phyloP scores from a whole-genome alignment of 1,284 basidiomycete species.

The Sanghuangporus baumii region DNA sequence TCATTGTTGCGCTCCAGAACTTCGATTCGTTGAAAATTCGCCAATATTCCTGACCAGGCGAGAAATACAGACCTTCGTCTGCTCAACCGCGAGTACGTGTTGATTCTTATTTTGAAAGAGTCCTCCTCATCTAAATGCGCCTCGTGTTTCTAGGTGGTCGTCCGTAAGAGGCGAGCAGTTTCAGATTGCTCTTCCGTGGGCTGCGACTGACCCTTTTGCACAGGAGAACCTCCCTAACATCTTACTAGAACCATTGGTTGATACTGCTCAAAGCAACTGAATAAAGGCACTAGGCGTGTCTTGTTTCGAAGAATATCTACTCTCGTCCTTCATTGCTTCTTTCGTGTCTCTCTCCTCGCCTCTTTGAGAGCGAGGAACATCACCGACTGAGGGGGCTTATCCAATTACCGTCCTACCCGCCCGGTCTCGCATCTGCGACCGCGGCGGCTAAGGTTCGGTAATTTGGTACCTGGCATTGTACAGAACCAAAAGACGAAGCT shows the following conservation, averaged over 20 bases:
- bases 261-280: constrained; percentile 18
- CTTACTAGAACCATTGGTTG: constrained; percentile 5
- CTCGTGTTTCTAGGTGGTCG: constrained; percentile 56
- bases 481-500: not conserved
- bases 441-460: constrained; percentile 69
- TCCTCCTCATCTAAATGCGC: too few species aligned
- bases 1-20: not conserved
- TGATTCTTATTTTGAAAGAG: constrained; percentile 20
- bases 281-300: not conserved
- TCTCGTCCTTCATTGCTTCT: not conserved
- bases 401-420: constrained; percentile 59
- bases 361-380: constrained; percentile 60
- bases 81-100: constrained; percentile 69
- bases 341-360: constrained; percentile 47
- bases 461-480: constrained; percentile 19
- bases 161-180: constrained; percentile 60
- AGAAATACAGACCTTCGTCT: constrained; percentile 76
- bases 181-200: constrained; percentile 10
- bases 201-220: constrained; percentile 11
- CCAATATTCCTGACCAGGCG: constrained; percentile 68
- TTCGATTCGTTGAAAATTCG: constrained; percentile 16
- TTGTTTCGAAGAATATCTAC: not conserved
- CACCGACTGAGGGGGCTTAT: constrained; percentile 47
- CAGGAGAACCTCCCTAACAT: constrained; percentile 79
- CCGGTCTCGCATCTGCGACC: constrained; percentile 52